Evolutionary conservation across 148 eudicot genomes (phyloP).

Genomic region (Limonium bicolor): DNA sequence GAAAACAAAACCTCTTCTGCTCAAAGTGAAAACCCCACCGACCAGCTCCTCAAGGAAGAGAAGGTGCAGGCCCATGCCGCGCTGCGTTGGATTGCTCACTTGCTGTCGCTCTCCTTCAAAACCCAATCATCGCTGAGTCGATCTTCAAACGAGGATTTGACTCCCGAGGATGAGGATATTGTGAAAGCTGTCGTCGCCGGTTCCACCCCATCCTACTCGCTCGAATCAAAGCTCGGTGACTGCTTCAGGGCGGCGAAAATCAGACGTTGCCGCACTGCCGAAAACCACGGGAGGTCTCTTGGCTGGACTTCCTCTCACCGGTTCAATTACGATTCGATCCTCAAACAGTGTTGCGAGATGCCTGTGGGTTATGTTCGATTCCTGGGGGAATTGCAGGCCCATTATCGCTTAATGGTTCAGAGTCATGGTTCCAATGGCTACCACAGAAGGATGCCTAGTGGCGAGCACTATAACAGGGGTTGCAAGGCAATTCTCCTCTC

Average conservation of each 20-base stretch:
- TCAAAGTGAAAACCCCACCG: no score
- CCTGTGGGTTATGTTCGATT: conserved; percentile 53
- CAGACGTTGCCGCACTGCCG: conserved; percentile 43
- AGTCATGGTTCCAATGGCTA: conserved; percentile 72
- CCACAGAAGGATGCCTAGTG: conserved; percentile 65
- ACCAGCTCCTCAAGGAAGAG: background rate
- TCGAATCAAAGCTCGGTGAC: conserved; percentile 45
- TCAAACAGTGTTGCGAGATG: conserved; percentile 82
- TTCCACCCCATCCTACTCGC: conserved; percentile 32
- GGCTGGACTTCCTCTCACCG: conserved; percentile 30
- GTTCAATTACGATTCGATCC: conserved; percentile 50
- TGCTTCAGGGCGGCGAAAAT: conserved; percentile 40
- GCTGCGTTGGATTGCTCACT: no score
- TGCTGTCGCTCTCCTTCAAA: background rate
- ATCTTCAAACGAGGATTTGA: conserved; percentile 7
- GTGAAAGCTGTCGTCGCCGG: conserved; percentile 38
- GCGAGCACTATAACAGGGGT: conserved; percentile 69
- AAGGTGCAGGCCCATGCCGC: background rate
- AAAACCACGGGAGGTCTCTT: conserved; percentile 36
- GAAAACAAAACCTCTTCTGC: no score
- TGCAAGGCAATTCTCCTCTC: conserved; percentile 53
- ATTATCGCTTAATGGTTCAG: conserved; percentile 40
- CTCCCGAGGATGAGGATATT: conserved; percentile 32
- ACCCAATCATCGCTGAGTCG: background rate
- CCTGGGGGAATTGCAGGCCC: conserved; percentile 80